A percentile compares a stretch with the other conserved stretches of the same genome.
Conservation (phyloP, 2,329 filamentous ascomycete species). For the Atkinsonella texensis region DNA sequence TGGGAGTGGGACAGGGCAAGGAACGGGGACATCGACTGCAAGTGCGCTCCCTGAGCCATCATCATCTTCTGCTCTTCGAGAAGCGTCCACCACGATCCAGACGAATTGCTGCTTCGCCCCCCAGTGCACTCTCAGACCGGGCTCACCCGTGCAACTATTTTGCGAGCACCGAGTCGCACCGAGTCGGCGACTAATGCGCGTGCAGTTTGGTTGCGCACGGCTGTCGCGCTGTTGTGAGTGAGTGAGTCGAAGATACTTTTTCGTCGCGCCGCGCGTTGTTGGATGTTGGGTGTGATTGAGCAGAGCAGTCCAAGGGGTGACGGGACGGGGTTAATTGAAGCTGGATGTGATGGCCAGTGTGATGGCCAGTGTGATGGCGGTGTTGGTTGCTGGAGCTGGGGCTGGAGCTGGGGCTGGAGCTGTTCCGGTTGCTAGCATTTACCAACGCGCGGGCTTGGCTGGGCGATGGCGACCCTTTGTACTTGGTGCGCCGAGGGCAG, state of each 20-base stretch:
- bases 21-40: slow-evolving; percentile 8
- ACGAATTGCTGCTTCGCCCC: not conserved
- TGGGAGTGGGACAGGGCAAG: not conserved
- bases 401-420: not conserved
- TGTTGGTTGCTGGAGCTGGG: not conserved
- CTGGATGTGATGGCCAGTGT: not conserved
- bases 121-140: not conserved
- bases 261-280: not conserved
- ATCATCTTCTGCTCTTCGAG: slow-evolving; percentile 9
- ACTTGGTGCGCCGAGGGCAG: slow-evolving; percentile 10
- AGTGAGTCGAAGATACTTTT: not conserved
- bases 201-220: not conserved
- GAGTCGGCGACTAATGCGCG: not conserved
- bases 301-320: not conserved
- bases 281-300: not conserved
- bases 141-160: not conserved
- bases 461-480: slow-evolving; percentile 20
- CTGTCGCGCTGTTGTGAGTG: not conserved
- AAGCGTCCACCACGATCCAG: not conserved
- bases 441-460: slow-evolving; percentile 3
- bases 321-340: not conserved
- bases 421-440: not conserved
- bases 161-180: not conserved
- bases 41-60: slow-evolving; percentile 22
- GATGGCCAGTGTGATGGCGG: not conserved